Evolutionary conservation across 495 filamentous ascomycete species (phyloP), one percentile per base, ranked within the genome.

Genomic region (Apodospora peruviana): DNA sequence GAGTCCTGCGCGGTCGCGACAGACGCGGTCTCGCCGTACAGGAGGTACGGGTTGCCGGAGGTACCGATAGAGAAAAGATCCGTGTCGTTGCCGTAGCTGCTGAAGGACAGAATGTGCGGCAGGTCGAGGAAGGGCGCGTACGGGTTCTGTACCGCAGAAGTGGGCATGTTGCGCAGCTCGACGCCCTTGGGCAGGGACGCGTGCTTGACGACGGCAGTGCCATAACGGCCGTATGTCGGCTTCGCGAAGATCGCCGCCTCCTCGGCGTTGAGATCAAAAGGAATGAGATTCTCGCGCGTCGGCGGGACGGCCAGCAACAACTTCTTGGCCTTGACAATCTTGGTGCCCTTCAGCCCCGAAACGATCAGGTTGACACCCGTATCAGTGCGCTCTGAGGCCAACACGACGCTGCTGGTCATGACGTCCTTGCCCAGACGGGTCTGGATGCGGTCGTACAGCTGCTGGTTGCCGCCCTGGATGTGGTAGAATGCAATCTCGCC

Each of bases 291-390:
- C 3, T 43, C 45, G 7, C 58, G 32, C 35, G 58, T 69, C 0
- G 69, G 71, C 46, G 64, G 60, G 52, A 70, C 60, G 27, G 73
- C 61, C 32, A 73, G 56, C 25, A 73, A 56, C 27, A 76, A 62
- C n/a, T 61, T 62, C 41, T 65, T 65, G 43, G 69, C 67, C 14
- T 47, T 47, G 53, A 76, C 61, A 24, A 61, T 46, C n/a, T 37
- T 50, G 21, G 50, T 54, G 41, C 65, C 60, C 34, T 53, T 50
- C 38, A 61, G 42, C 36, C 56, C 61, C 38, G 59, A 52, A 21
- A 71, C 65, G 27, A 59, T 59, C n/a, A 73, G 54, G 2, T 41
- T 51, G 52, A 71, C 66, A 23, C 70, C 64, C 18, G 23, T 48
- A 14, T 54, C 24, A 42, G 42, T 56, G 41, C 69, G 70, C 4